phyloP scores from a whole-genome alignment of 805 yeast species.

The Candida tammaniensis region DNA sequence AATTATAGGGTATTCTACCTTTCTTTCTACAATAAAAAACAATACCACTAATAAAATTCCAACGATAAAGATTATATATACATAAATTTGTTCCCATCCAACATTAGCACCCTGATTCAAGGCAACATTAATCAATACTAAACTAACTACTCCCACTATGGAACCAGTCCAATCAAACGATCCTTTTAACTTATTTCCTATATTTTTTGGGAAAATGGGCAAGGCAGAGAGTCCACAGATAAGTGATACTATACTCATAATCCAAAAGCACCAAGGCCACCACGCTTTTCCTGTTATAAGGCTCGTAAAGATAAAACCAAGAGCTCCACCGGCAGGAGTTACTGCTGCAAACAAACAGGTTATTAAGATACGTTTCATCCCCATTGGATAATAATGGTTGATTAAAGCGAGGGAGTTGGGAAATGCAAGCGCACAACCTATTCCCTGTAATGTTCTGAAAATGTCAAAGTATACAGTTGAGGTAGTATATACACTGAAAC shows the following conservation, averaged over 20 bases:
- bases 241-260: conserved; percentile 19
- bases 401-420: conserved; percentile 32
- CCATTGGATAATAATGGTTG: conserved; percentile 27
- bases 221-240: conserved; percentile 14
- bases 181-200: conserved; percentile 14
- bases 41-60: conserved; percentile 41
- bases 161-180: conserved; percentile 30
- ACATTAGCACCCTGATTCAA: conserved; percentile 76
- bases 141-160: conserved; percentile 52
- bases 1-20: conserved; percentile 48
- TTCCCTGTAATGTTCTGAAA: conserved; percentile 30
- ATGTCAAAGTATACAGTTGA: conserved; percentile 24
- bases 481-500: conserved; percentile 24
- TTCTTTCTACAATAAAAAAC: conserved; percentile 48
- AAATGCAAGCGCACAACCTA: conserved; percentile 32
- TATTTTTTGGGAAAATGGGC: conserved; percentile 25
- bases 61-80: conserved; percentile 53
- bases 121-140: conserved; percentile 62
- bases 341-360: conserved; percentile 32
- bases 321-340: conserved; percentile 28
- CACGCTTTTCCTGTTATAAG: conserved; percentile 22
- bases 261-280: conserved; percentile 37
- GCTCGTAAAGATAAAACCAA: conserved; percentile 27
- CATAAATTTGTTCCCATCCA: conserved; percentile 65
- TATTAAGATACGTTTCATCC: conserved; percentile 16